Base-by-base conservation (phyloP, 768 basidiomycete genomes). In the Brasilioporus rufonigricans region DNA sequence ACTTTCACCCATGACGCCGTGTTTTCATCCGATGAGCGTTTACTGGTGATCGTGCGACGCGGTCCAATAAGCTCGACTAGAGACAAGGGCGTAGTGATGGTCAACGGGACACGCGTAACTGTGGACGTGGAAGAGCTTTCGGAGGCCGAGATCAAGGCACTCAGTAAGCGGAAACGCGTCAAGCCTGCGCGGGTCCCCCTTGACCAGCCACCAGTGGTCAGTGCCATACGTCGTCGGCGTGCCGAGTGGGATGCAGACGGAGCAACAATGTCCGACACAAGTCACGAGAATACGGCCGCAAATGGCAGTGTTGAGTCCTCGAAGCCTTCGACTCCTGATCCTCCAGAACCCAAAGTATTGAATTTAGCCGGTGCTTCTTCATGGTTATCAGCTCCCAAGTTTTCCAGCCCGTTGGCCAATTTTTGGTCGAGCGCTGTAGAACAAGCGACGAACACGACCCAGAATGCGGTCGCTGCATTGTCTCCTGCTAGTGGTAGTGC, bases 41-140 rank as follows among this genome's bases (percentile, higher is more conserved):
- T 95, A 0, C 73, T 86, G 45, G 80, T 80, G 13, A 85, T 93
- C 55, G 85, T 96, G 9, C 81, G 91, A 19, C 80, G 86, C 26
- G 90, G 87, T 1, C 84, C 87, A 0, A 68, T 74, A 41, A 72
- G 74, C 23, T 71, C 71, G 21, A 80, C 81, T 52, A 87, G 84
- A 71, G 91, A 93, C 71, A 92, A 87, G 65, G 88, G 89, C 0
- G 61, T 84, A 8, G 89, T 97, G 11, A 88, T 89, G 80, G 84
- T 96, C 51, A 99, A 99, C 65, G 95, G 96, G 5, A 80, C 86
- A 33, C 89, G 87, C 62, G 76, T 92, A 35, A 78, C 80, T 44
- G 87, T 98, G 21, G 96, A 98, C 63, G 79, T 89, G 27, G 94
- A 97, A 66, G 93, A 95, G 52, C 77, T 99, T 19, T 80, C 87